Evolutionary conservation across 169 alveolate species (phyloP), one percentile per base, ranked within the genome.

Genomic region (Miamiensis avidus): DNA sequence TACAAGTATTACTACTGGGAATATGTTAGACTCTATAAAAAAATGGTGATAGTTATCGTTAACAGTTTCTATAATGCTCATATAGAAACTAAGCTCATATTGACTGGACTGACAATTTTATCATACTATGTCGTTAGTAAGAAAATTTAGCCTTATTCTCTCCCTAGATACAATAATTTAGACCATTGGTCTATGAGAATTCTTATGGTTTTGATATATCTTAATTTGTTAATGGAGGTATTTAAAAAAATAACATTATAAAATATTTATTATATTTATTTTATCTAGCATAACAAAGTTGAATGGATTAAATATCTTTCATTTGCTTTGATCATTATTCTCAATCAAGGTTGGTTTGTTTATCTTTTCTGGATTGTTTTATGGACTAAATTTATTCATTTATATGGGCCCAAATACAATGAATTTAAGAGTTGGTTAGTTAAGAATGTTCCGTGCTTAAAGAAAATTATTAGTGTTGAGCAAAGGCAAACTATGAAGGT

Each of bases 1-100:
- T 29, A 30, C 11, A 76, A 33, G 25, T 76, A 32, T 76, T 76
- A 29, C 31, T 76, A 76, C 32, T 76, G 82, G 82, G 82, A 76
- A 76, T 76, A 32, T 32, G 31, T 76, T 1, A 76, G 64, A 25
- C 64, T 65, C 6, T 76, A 32, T 32, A 76, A 76, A 33, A 76
- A 32, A 76, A 31, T 76, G 25, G 32, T 76, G 25, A 29, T 76
- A 1, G 82, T 76, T 0, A 15, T 29, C 25, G 25, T 76, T 31
- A n/a, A 76, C 32, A 76, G 64, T 32, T 31, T 76, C 16, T 29
- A 29, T 15, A 32, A 31, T 1, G 82, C 29, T 33, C 32, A 29
- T 20, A n/a, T 32, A 15, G 33, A 76, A 28, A 1, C 64, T 31
- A 76, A 76, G 33, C 33, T 32, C 6, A 16, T 29, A 1, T n/a